Conservation (phyloP, 2,329 filamentous ascomycete genomes). For the Polytolypa hystricis region DNA sequence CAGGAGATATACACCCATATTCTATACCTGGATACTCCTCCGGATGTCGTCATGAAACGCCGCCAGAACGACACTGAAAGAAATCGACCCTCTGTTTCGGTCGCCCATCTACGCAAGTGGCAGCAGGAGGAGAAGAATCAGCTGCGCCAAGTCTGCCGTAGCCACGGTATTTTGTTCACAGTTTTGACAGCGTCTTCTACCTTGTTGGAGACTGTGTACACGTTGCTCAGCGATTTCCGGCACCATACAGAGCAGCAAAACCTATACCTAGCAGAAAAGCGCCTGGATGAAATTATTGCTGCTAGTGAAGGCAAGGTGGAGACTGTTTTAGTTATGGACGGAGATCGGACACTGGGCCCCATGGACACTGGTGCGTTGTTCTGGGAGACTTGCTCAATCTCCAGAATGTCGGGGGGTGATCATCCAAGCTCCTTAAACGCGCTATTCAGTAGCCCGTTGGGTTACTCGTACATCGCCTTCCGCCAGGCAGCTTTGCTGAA, state of each 20-base stretch:
- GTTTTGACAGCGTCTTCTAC: conserved; percentile 11
- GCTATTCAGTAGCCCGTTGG: conserved; percentile 38
- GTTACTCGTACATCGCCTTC: conserved; percentile 46
- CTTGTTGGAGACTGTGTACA: conserved; percentile 12
- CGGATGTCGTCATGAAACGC: conserved; percentile 28
- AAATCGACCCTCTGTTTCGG: conserved; percentile 23
- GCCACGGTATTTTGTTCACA: conserved; percentile 39
- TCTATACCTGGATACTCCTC: conserved; percentile 41
- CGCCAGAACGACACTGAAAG: conserved; percentile 29
- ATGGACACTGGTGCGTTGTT: conserved; percentile 43
- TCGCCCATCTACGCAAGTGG: conserved; percentile 37
- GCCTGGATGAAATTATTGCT: conserved; percentile 26
- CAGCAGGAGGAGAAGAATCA: conserved; percentile 34
- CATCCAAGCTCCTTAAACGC: conserved; percentile 25
- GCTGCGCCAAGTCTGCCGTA: conserved; percentile 35
- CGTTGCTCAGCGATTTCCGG: conserved; percentile 29
- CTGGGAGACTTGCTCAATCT: conserved; percentile 28
- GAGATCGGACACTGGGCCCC: conserved; percentile 43
- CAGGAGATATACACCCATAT: conserved; percentile 44
- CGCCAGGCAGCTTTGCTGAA: conserved; percentile 44
- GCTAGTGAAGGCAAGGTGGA: conserved; percentile 17
- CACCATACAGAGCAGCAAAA: conserved; percentile 33
- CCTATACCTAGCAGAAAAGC: conserved; percentile 16
- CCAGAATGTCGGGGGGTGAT: conserved; percentile 4
- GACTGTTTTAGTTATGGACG: conserved; percentile 47